Conservation (phyloP, 768 basidiomycete genomes). For the Dioszegia hungarica region DNA sequence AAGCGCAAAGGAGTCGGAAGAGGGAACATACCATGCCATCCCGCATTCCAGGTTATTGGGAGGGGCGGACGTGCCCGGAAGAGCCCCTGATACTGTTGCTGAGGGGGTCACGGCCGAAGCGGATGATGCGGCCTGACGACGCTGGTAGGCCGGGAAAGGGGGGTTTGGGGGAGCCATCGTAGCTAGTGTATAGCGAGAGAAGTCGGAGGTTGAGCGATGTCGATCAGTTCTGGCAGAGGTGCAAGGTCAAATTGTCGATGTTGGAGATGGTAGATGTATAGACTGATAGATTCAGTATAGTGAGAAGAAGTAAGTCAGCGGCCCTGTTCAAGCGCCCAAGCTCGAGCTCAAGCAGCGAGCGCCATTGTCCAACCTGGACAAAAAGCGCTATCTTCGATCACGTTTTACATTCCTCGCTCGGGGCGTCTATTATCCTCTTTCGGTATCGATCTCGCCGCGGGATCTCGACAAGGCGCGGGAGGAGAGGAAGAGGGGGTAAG, state of each 20-base stretch:
- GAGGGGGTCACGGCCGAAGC: neutral
- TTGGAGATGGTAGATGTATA: neutral
- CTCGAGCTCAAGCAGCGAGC: neutral
- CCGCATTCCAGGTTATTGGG: neutral
- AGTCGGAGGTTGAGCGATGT: neutral
- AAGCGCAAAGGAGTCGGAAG: neutral
- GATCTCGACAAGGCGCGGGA: no score
- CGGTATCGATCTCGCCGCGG: no score
- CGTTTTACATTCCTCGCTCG: neutral
- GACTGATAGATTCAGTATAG: no score
- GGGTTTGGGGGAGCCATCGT: neutral
- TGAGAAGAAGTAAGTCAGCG: no score
- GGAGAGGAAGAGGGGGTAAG: no score
- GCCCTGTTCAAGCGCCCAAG: no score
- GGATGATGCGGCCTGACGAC: neutral
- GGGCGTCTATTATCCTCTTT: neutral
- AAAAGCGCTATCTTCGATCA: neutral
- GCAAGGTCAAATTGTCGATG: no score
- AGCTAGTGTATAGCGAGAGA: neutral
- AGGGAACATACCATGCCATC: neutral
- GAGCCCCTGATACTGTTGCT: neutral
- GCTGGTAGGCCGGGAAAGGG: neutral
- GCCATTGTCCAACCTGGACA: neutral
- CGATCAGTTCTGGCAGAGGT: neutral
- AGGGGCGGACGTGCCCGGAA: neutral